Evolutionary conservation across 2,329 filamentous ascomycete species (phyloP), one percentile per base, ranked within the genome.

Genomic region (Beauveria varroae): DNA sequence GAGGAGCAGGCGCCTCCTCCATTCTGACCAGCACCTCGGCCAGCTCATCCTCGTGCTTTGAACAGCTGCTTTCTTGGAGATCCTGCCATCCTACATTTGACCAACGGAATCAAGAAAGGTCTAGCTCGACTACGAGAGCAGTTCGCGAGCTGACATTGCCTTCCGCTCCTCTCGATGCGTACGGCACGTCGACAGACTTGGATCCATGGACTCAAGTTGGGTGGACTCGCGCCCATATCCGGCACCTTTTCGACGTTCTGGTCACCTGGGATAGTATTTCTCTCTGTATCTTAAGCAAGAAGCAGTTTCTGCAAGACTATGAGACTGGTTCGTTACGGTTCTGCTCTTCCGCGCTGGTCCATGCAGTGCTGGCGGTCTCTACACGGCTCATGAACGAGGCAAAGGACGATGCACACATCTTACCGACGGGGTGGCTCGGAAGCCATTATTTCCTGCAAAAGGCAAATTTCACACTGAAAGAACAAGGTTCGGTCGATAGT

Each of bases 221-320:
- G 4, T 63, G 59, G 63, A 62, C 61, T 6, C 34, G 57, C 28
- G 50, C 61, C 12, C 28, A 62, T 30, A 41, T 64, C 1, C 56
- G 57, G 10, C 58, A 62, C 26, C 30, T 62, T 8, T 51, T 64
- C n/a, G 56, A 65, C 18, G 26, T 57, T 1, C 41, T 64, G 5
- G 20, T 57, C 2, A 58, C 50, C 3, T 64, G 61, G 61, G 64
- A 65, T 34, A 61, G 60, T 22, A 30, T 63, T 3, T 49, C 62
- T n/a, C 63, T 62, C 43, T 54, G 62, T 70, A 18, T 67, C 58
- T 24, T 64, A 65, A 10, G 59, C 55, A 7, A 69, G 66, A 43
- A 65, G 63, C 16, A 68, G 67, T 63, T 72, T 75, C 34, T 70
- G 68, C 22, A 74, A n/a, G 50, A 53, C 46, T 56, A 43, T 22